Conservation (phyloP, 2,329 filamentous ascomycete species). For the Ascomycota sp. region DNA sequence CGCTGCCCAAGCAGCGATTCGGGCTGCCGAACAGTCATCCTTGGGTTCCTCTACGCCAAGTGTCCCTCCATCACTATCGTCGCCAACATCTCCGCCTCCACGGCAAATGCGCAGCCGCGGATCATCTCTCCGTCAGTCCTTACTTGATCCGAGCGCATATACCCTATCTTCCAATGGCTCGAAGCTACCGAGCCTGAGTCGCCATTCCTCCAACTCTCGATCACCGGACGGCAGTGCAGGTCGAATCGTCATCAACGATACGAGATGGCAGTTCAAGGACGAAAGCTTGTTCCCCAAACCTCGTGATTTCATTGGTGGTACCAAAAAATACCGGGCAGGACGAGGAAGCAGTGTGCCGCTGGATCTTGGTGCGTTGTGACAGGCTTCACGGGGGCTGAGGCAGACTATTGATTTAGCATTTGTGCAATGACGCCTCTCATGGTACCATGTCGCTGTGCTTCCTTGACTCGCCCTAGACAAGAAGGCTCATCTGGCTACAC, state of each 20-base stretch:
- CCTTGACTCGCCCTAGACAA: too few species aligned
- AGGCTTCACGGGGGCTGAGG: too few species aligned
- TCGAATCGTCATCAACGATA: conserved; percentile 48
- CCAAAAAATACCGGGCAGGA: conserved; percentile 70
- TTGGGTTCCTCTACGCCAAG: conserved; percentile 14
- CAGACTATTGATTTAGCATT: too few species aligned
- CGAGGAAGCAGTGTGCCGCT: conserved; percentile 86
- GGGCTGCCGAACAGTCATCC: conserved; percentile 21
- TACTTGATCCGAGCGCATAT: conserved; percentile 59
- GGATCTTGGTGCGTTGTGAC: conserved; percentile 39
- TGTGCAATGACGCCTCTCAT: too few species aligned
- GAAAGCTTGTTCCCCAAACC: conserved; percentile 72
- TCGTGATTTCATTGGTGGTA: conserved; percentile 53
- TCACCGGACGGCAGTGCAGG: conserved; percentile 9
- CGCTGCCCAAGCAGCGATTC: conserved; percentile 22
- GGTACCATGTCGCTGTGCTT: too few species aligned
- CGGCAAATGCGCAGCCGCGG: conserved; percentile 17
- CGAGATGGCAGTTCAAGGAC: conserved; percentile 70
- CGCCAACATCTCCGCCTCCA: conserved; percentile 19
- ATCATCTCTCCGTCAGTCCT: conserved; percentile 32
- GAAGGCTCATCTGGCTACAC: too few species aligned
- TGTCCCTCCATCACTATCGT: conserved; percentile 8
- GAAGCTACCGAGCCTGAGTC: conserved; percentile 26
- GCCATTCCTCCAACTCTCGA: conserved; percentile 9
- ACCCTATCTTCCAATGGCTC: conserved; percentile 47